Base-by-base conservation (phyloP, 2,329 filamentous ascomycete species). In the Aureobasidium sp. region DNA sequence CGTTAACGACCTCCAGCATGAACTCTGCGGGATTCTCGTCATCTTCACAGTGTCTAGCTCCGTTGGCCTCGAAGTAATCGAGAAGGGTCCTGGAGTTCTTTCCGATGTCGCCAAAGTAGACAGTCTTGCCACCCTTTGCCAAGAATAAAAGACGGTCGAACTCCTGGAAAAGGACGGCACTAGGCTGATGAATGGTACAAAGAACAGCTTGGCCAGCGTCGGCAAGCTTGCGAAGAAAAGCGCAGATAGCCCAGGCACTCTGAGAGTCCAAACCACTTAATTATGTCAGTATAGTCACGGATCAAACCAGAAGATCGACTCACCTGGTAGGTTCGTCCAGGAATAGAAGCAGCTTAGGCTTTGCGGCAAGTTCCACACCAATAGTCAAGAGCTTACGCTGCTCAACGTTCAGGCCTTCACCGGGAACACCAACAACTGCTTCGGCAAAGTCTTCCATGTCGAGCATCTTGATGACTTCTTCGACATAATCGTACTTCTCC, bases 101-200 rank as follows among this genome's bases (percentile, higher is more conserved):
- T 53, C 91, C 91, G 47, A 96, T 88, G 63, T 92, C 87, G 22
- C 90, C 90, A 69, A 94, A 93, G 77, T 96, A 96, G 55, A 95
- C 89, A 51, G 88, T 89, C 61, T 87, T 82, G 4, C 91, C 91
- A 64, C 91, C 91, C 44, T 84, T 82, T 74, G 93, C 85, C 2
- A 96, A 81, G 2, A 96, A 80, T 5, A 96, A 78, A 1, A 96
- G 81, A 14, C 90, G 84, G 71, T 96, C 91, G 67, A 96, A 96
- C 73, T 91, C 88, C 73, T 94, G 89, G 68, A 96, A 96, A 0
- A 96, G 80, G 0, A 89, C 86, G 17, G 89, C 89, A 67, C 91
- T 93, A 1, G 91, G 91, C 72, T 96, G 91, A 73, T 96, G 91
- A 65, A 96, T 96, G 0, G 91, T 96, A 76, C 90, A 95, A 3